Conservation (phyloP, 2,329 filamentous ascomycete genomes). For the Botrytis cinerea region DNA sequence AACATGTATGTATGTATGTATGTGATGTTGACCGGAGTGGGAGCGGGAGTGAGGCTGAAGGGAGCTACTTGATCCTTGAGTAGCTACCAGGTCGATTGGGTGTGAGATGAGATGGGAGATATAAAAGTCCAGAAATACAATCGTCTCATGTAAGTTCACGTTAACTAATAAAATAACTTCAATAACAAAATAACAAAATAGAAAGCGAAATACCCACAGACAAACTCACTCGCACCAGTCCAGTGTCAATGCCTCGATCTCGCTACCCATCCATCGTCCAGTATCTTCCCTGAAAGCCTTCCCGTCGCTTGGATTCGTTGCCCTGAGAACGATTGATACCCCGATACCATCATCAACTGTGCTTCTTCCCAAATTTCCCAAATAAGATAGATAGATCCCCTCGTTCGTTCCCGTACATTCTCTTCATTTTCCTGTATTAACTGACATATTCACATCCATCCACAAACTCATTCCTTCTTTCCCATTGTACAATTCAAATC, state of each 20-base stretch:
- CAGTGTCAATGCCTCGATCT: background rate
- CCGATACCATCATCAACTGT: background rate
- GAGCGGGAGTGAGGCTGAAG: background rate
- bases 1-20: too few species aligned
- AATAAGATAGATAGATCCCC: background rate
- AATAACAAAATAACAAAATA: background rate
- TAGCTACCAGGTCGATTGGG: too few species aligned
- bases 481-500: background rate
- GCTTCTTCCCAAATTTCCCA: background rate
- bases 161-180: background rate
- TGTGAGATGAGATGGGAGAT: too few species aligned
- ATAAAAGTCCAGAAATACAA: background rate
- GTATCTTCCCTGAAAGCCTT: slow-evolving; percentile 9
- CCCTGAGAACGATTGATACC: slow-evolving; percentile 12
- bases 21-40: too few species aligned
- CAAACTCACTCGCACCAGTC: background rate
- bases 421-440: slow-evolving; percentile 33
- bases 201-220: background rate
- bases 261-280: background rate
- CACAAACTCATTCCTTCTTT: slow-evolving; percentile 14
- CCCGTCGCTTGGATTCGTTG: slow-evolving; percentile 15
- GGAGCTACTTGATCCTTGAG: too few species aligned
- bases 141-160: background rate
- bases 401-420: slow-evolving; percentile 18
- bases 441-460: background rate